Conservation (phyloP, 768 basidiomycete genomes). For the Mrakia gelida region DNA sequence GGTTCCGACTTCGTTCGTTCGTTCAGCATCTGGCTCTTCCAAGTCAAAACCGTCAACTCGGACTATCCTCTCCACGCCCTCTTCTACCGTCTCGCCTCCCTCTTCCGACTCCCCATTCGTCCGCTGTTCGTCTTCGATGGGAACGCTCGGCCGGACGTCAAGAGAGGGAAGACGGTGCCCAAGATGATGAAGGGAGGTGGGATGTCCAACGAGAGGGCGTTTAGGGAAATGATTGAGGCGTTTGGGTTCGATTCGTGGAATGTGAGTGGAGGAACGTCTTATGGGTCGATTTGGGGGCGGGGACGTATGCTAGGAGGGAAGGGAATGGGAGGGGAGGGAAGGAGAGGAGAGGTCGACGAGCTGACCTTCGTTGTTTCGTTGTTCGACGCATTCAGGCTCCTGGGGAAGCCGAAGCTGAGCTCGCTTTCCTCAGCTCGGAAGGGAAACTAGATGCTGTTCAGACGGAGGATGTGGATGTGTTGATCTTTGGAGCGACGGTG, state of each 20-base stretch:
- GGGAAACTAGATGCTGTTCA: constrained; percentile 82
- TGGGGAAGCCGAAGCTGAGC: constrained; percentile 90
- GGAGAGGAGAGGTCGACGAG: neutral
- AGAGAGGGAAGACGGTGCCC: constrained; percentile 52
- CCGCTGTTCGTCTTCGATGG: constrained; percentile 93
- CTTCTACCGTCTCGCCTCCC: constrained; percentile 76
- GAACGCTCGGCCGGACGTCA: constrained; percentile 71
- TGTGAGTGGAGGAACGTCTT: constrained; percentile 43
- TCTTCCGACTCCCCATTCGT: constrained; percentile 67
- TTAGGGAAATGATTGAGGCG: constrained; percentile 45
- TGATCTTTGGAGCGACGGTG: constrained; percentile 77
- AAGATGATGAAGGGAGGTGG: constrained; percentile 35
- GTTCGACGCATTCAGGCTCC: constrained; percentile 52
- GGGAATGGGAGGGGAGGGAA: neutral
- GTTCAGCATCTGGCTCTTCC: constrained; percentile 49
- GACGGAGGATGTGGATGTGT: constrained; percentile 89
- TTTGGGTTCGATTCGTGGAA: constrained; percentile 51
- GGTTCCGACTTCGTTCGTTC: neutral
- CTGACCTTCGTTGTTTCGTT: neutral
- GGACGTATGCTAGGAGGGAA: neutral
- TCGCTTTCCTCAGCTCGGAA: constrained; percentile 75
- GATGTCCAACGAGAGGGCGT: constrained; percentile 40
- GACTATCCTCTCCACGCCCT: constrained; percentile 79
- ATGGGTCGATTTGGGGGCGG: neutral
- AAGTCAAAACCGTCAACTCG: constrained; percentile 45